Conservation (phyloP, 768 basidiomycete genomes). For the Pisolithus sp. region DNA sequence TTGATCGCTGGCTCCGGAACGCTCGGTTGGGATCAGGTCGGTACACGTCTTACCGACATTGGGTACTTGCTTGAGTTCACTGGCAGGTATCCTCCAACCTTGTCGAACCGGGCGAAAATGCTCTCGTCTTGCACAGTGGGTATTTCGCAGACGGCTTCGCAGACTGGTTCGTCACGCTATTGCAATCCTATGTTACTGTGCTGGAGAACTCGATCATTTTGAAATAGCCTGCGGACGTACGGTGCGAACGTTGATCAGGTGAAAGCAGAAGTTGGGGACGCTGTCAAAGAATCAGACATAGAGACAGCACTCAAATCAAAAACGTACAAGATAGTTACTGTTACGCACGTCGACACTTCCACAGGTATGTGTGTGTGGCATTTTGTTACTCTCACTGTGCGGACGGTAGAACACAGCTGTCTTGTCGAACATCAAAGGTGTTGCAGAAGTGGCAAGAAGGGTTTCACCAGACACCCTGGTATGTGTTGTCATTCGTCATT, state of each 20-base stretch:
- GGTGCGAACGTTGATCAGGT: conserved; percentile 84
- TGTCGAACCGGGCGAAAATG: conserved; percentile 72
- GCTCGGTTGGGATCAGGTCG: conserved; percentile 91
- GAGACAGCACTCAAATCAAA: conserved; percentile 67
- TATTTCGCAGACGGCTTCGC: conserved; percentile 93
- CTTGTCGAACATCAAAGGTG: conserved; percentile 72
- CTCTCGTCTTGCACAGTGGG: conserved; percentile 80
- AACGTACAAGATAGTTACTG: conserved; percentile 82
- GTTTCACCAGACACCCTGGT: conserved; percentile 86
- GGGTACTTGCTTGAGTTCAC: not conserved
- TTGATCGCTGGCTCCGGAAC: conserved; percentile 93
- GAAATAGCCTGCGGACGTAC: conserved; percentile 69
- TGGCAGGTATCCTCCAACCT: conserved; percentile 81
- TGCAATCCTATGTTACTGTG: not conserved
- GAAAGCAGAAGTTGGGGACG: conserved; percentile 76
- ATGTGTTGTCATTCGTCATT: conserved; percentile 4
- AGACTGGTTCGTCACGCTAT: conserved; percentile 54
- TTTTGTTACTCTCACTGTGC: not conserved
- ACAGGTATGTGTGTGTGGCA: conserved; percentile 44
- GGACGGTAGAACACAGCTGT: conserved; percentile 46
- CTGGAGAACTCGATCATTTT: not conserved
- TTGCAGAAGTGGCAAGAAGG: conserved; percentile 64
- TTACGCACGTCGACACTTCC: conserved; percentile 95
- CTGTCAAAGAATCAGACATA: conserved; percentile 54
- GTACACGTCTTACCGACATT: conserved; percentile 9